A percentile compares a stretch with the other conserved stretches of the same genome.
phyloP scores from a whole-genome alignment of 345 rosid genomes.

The Populus ilicifolia region DNA sequence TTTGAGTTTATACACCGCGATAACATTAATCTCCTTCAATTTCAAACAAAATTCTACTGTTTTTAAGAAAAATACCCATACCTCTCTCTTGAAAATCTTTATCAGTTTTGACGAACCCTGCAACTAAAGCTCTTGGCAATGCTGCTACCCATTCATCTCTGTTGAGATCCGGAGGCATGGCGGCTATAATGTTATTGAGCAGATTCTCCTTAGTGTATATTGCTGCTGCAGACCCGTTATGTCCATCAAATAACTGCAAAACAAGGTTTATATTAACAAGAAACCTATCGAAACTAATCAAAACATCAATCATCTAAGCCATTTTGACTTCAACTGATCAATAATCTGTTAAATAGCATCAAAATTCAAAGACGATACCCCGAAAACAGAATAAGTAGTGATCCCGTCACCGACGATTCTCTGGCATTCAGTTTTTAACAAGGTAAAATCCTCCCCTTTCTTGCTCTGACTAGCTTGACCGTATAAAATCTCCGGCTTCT shows the following conservation, averaged over 20 bases:
- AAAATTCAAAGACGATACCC: slow-evolving; percentile 40
- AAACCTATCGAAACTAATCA: background rate
- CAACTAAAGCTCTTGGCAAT: slow-evolving; percentile 93
- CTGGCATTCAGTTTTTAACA: slow-evolving; percentile 78
- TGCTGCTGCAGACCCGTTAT: slow-evolving; percentile 96
- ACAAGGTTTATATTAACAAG: background rate
- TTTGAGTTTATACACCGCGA: background rate
- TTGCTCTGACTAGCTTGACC: slow-evolving; percentile 91
- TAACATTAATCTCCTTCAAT: background rate
- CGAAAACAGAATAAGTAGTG: slow-evolving; percentile 73
- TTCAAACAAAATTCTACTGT: background rate
- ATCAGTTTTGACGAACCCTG: slow-evolving; percentile 98
- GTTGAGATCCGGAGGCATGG: slow-evolving; percentile 79
- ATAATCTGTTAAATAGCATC: background rate
- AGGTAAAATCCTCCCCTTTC: slow-evolving; percentile 89
- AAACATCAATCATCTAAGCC: background rate
- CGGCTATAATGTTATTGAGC: slow-evolving; percentile 67
- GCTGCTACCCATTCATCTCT: slow-evolving; percentile 94
- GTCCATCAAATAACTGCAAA: slow-evolving; percentile 96
- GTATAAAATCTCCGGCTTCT: slow-evolving; percentile 66
- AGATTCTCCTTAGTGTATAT: slow-evolving; percentile 92
- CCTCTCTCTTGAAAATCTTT: slow-evolving; percentile 91
- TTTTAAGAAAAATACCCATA: slow-evolving; percentile 8
- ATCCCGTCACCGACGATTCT: slow-evolving; percentile 78
- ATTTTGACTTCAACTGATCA: background rate